Percentiles rank a stretch among this genome's conserved stretches.
These are phyloP conservation scores for Pythium oligandrum DNA, from an alignment of 352 stramenopile species.

Conservation along the genomic window DNA sequence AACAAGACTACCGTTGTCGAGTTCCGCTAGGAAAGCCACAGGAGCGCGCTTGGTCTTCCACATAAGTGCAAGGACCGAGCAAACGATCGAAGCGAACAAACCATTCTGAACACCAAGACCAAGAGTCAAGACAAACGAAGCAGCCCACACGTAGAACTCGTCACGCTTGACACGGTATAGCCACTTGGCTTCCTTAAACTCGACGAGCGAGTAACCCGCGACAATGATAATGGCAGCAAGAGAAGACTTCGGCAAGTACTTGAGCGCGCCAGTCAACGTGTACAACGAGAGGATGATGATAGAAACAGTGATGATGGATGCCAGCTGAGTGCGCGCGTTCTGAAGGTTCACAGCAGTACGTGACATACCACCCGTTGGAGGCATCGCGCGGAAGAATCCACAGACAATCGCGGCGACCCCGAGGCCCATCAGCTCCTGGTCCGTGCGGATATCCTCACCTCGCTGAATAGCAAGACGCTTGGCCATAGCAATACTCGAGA, in stretches of 20 bases:
- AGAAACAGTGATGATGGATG: slow-evolving; percentile 70
- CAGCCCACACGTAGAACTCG: slow-evolving; percentile 49
- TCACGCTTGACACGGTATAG: slow-evolving; percentile 61
- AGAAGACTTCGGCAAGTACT: slow-evolving; percentile 74
- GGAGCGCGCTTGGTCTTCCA: slow-evolving; percentile 41
- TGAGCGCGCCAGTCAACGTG: slow-evolving; percentile 78
- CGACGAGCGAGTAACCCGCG: slow-evolving; percentile 81
- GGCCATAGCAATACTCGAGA: slow-evolving; percentile 86
- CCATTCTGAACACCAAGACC: slow-evolving; percentile 43
- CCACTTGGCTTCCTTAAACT: slow-evolving; percentile 82
- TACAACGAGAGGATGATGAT: slow-evolving; percentile 84
- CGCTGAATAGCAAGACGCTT: slow-evolving; percentile 75
- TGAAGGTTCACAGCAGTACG: slow-evolving; percentile 88
- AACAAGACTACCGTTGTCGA: slow-evolving; percentile 35
- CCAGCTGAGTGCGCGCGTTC: slow-evolving; percentile 76
- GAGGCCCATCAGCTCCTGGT: slow-evolving; percentile 86
- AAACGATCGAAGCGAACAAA: slow-evolving; percentile 46
- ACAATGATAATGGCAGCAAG: slow-evolving; percentile 89
- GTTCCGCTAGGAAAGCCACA: slow-evolving; percentile 31
- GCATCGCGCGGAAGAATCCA: slow-evolving; percentile 82
- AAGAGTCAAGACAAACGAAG: slow-evolving; percentile 47
- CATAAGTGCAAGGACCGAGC: slow-evolving; percentile 49
- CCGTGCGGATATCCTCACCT: slow-evolving; percentile 56
- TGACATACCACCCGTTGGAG: slow-evolving; percentile 76
- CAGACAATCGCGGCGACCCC: slow-evolving; percentile 80